These are phyloP conservation scores for Solanum clarkiae DNA, from an alignment of 257 asterid species.

Conservation along the genomic window DNA sequence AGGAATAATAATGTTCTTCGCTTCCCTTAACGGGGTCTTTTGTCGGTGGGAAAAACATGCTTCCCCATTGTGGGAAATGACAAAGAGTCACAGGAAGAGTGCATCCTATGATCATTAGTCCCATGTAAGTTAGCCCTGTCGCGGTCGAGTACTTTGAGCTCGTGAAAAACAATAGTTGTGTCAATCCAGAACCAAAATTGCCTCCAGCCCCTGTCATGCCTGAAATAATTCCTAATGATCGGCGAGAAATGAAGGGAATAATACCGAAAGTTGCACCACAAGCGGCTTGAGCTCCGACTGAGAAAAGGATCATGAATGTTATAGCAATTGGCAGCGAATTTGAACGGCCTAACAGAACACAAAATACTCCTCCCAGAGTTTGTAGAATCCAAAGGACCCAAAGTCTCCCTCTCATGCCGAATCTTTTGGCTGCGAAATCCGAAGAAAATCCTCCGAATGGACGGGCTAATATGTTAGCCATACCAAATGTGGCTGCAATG, in stretches of 20 bases:
- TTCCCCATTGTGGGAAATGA: constrained; percentile 51
- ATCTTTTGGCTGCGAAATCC: constrained; percentile 23
- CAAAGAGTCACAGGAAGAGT: constrained; percentile 24
- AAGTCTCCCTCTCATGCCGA: constrained; percentile 61
- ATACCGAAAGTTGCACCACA: constrained; percentile 42
- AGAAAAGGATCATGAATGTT: constrained; percentile 47
- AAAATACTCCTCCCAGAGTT: constrained; percentile 45
- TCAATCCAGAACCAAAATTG: constrained; percentile 31
- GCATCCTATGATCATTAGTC: constrained; percentile 40
- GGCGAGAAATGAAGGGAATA: constrained; percentile 29
- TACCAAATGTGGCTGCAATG: constrained; percentile 51
- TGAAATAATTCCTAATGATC: constrained; percentile 33
- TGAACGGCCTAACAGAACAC: constrained; percentile 35
- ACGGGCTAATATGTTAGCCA: constrained; percentile 44
- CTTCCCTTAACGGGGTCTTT: constrained; percentile 6
- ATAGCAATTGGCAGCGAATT: constrained; percentile 28
- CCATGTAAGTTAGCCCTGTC: constrained; percentile 30
- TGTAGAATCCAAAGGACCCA: constrained; percentile 52
- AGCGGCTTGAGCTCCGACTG: constrained; percentile 36
- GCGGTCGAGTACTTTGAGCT: constrained; percentile 15
- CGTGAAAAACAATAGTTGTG: constrained; percentile 26
- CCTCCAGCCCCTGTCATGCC: constrained; percentile 40
- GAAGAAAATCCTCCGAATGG: constrained; percentile 55
- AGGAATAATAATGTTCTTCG: constrained; percentile 21
- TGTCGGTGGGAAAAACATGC: constrained; percentile 28